phyloP scores from a whole-genome alignment of 345 rosid species.

The Diplotaxis tenuifolia region DNA sequence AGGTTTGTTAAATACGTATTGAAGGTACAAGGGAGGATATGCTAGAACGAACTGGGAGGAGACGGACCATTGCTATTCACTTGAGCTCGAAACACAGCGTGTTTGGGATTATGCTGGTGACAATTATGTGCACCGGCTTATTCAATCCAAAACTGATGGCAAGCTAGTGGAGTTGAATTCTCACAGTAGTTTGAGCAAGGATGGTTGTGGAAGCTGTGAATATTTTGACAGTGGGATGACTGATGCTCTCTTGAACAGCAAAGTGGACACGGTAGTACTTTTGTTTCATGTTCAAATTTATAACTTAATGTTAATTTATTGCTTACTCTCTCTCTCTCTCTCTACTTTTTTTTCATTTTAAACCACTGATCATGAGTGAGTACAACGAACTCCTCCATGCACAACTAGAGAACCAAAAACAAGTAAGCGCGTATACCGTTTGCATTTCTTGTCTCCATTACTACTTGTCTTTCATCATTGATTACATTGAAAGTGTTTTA shows the following conservation, averaged over 20 bases:
- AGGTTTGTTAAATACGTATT: slow-evolving; percentile 19
- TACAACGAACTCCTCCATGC: too few relatives aligned
- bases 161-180: slow-evolving; percentile 87
- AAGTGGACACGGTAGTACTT: slow-evolving; percentile 66
- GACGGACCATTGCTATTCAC: slow-evolving; percentile 92
- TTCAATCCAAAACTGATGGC: slow-evolving; percentile 97
- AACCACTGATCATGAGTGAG: too few relatives aligned
- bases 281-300: slow-evolving; percentile 9
- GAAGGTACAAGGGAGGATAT: slow-evolving; percentile 81
- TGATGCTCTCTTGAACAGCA: slow-evolving; percentile 75
- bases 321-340: background rate
- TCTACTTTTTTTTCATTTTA: too few relatives aligned
- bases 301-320: slow-evolving; percentile 15
- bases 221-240: slow-evolving; percentile 60
- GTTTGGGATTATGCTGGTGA: too few relatives aligned
- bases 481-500: too few relatives aligned
- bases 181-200: slow-evolving; percentile 54
- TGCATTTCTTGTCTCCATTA: too few relatives aligned
- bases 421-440: too few relatives aligned
- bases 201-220: slow-evolving; percentile 72
- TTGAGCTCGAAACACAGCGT: slow-evolving; percentile 93
- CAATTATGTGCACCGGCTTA: slow-evolving; percentile 91
- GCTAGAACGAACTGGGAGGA: slow-evolving; percentile 94
- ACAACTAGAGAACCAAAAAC: too few relatives aligned
- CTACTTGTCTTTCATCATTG: too few relatives aligned